Evolutionary conservation across 768 basidiomycete genomes (phyloP).

Genomic region (Termitomyces sp.): DNA sequence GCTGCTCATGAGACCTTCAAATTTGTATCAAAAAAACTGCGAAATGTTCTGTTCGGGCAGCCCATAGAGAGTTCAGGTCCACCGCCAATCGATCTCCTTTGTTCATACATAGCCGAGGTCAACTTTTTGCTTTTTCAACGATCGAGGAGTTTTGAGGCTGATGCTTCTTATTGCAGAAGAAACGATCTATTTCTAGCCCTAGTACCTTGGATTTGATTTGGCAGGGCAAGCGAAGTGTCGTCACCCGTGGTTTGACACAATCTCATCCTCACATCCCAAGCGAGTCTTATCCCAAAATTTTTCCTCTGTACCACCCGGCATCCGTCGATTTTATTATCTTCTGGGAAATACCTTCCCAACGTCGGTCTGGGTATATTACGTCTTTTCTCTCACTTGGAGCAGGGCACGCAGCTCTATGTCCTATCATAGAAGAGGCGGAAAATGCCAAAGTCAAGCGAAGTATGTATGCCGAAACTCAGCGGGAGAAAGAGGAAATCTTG

Average conservation of each 20-base stretch:
- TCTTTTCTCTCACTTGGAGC: slow-evolving; percentile 63
- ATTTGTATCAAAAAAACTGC: slow-evolving; percentile 49
- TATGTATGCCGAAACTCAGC: slow-evolving; percentile 88
- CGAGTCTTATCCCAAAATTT: slow-evolving; percentile 48
- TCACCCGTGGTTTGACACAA: slow-evolving; percentile 27
- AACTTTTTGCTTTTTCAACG: slow-evolving; percentile 1
- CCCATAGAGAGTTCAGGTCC: slow-evolving; percentile 34
- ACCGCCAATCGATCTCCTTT: slow-evolving; percentile 48
- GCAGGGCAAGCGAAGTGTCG: slow-evolving; percentile 39
- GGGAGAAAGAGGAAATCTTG: slow-evolving; percentile 63
- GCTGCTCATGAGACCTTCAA: slow-evolving; percentile 36
- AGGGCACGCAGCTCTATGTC: slow-evolving; percentile 56
- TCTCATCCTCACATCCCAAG: slow-evolving; percentile 54
- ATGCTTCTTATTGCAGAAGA: slow-evolving; percentile 9
- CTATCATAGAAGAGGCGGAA: slow-evolving; percentile 54
- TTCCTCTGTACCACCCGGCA: slow-evolving; percentile 75
- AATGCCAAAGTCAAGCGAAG: slow-evolving; percentile 65
- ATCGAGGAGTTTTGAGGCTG: slow-evolving; percentile 3
- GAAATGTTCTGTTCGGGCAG: slow-evolving; percentile 43
- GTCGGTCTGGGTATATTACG: slow-evolving; percentile 55
- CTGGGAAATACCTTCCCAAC: slow-evolving; percentile 64
- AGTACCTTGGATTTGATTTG: slow-evolving; percentile 43
- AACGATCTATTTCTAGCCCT: slow-evolving; percentile 18
- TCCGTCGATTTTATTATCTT: slow-evolving; percentile 69
- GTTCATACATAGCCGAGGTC: slow-evolving; percentile 44